These are phyloP conservation scores for Chlorophyllum brunneum DNA, from an alignment of 768 basidiomycete species.

Conservation along the genomic window DNA sequence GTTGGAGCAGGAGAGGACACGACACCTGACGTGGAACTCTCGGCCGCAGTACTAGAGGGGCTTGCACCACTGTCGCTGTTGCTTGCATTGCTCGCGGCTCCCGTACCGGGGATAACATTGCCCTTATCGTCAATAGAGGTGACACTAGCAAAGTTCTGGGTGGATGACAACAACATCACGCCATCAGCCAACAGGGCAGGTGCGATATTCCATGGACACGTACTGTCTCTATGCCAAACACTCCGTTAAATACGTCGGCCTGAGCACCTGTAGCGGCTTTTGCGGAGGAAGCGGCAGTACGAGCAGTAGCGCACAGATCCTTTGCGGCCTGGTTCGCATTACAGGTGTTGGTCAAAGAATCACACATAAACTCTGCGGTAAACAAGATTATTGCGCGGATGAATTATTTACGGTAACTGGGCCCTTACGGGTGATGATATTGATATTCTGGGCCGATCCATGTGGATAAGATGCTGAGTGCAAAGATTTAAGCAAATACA, in stretches of 20 bases:
- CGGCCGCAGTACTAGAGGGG: conserved; percentile 15
- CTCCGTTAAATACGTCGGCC: conserved; percentile 50
- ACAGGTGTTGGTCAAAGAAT: conserved; percentile 48
- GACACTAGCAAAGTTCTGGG: conserved; percentile 35
- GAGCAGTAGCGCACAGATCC: conserved; percentile 41
- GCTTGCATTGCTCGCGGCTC: neutral
- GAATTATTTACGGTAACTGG: neutral
- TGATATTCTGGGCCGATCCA: conserved; percentile 51
- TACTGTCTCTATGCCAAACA: conserved; percentile 38
- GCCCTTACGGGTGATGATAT: conserved; percentile 44
- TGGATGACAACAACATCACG: neutral
- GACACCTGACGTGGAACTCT: conserved; percentile 16
- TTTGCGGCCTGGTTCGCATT: conserved; percentile 51
- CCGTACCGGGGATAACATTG: conserved; percentile 26
- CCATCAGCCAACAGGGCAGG: neutral
- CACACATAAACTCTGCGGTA: conserved; percentile 45
- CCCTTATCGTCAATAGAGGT: conserved; percentile 38
- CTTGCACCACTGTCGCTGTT: neutral
- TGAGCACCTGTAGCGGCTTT: conserved; percentile 44
- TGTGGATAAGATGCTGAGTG: conserved; percentile 42
- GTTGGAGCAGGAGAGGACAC: conserved; percentile 19
- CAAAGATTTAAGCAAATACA: neutral
- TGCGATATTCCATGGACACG: neutral
- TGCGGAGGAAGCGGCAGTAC: conserved; percentile 37
- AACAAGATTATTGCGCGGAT: neutral